Percentiles rank a stretch among this genome's conserved stretches.
These are phyloP conservation scores for Metschnikowia arizonensis DNA, from an alignment of 805 yeast species.

Conservation along the genomic window DNA sequence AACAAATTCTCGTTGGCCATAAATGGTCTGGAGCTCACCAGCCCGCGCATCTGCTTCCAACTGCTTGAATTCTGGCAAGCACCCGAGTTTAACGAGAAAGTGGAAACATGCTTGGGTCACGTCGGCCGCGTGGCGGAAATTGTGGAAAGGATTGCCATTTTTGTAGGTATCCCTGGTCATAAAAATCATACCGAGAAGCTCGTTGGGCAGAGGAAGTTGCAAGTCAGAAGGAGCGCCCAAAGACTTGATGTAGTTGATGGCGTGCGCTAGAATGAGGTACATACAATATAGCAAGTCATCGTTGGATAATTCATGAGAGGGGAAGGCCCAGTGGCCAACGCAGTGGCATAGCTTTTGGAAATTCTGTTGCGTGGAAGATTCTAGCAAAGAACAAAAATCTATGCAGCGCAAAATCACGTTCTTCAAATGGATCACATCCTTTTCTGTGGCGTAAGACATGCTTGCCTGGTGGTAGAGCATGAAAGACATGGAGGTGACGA, in stretches of 20 bases:
- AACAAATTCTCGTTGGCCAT: slow-evolving; percentile 3
- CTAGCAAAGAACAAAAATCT: slow-evolving; percentile 28
- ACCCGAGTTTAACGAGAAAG: slow-evolving; percentile 45
- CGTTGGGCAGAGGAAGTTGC: slow-evolving; percentile 29
- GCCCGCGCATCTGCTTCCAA: slow-evolving; percentile 30
- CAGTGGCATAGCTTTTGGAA: slow-evolving; percentile 33
- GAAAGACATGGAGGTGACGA: slow-evolving; percentile 36
- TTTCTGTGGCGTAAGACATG: slow-evolving; percentile 22
- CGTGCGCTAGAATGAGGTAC: slow-evolving; percentile 48
- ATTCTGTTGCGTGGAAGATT: slow-evolving; percentile 22
- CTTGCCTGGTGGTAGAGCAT: slow-evolving; percentile 25
- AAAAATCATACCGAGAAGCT: slow-evolving; percentile 56
- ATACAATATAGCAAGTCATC: slow-evolving; percentile 67
- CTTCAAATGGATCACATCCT: slow-evolving; percentile 23
- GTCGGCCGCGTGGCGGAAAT: slow-evolving; percentile 93
- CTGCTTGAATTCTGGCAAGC: slow-evolving; percentile 37
- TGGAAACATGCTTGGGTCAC: slow-evolving; percentile 87
- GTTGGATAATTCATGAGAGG: slow-evolving; percentile 58
- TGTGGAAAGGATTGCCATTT: slow-evolving; percentile 86
- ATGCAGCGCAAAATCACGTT: slow-evolving; percentile 26
- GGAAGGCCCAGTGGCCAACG: slow-evolving; percentile 63
- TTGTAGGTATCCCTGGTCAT: slow-evolving; percentile 75
- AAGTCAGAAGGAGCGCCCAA: slow-evolving; percentile 7
- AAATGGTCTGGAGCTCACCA: slow-evolving; percentile 22
- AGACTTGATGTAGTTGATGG: slow-evolving; percentile 27